These are phyloP conservation scores for Dendrocalamus sinicus DNA, from an alignment of 176 grass and related monocot species.

Conservation along the genomic window DNA sequence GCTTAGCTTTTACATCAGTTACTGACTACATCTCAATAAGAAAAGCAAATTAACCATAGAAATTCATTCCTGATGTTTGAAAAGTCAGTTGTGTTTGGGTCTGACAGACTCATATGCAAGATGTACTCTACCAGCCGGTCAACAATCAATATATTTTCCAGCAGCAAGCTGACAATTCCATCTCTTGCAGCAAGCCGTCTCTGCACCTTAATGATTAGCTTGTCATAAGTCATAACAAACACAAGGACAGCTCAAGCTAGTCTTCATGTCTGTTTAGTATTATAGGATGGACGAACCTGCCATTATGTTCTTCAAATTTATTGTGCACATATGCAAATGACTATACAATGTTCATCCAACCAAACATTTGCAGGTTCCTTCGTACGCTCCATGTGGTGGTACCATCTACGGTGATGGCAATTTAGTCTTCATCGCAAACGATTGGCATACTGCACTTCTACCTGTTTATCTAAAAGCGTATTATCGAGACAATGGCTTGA, in stretches of 20 bases:
- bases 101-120: background rate
- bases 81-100: background rate
- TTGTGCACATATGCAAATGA: background rate
- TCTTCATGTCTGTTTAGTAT: background rate
- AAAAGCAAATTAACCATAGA: background rate
- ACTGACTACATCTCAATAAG: background rate
- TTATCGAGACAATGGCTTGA: slow-evolving; percentile 93
- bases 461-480: slow-evolving; percentile 90
- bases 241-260: background rate
- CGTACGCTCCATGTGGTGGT: slow-evolving; percentile 82
- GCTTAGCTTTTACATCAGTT: background rate
- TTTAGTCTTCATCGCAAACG: slow-evolving; percentile 93
- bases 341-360: background rate
- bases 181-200: slow-evolving; percentile 22
- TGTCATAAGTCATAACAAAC: slow-evolving; percentile 17
- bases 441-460: slow-evolving; percentile 95
- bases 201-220: background rate
- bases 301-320: background rate
- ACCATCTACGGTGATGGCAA: slow-evolving; percentile 89
- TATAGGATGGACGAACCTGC: background rate
- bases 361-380: slow-evolving; percentile 68
- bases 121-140: background rate
- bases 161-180: background rate
- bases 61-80: slow-evolving; percentile 14
- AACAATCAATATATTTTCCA: background rate